A percentile compares a stretch with the other conserved stretches of the same genome.
Conservation (phyloP, 2,329 filamentous ascomycete genomes). For the Talaromyces sp. region DNA sequence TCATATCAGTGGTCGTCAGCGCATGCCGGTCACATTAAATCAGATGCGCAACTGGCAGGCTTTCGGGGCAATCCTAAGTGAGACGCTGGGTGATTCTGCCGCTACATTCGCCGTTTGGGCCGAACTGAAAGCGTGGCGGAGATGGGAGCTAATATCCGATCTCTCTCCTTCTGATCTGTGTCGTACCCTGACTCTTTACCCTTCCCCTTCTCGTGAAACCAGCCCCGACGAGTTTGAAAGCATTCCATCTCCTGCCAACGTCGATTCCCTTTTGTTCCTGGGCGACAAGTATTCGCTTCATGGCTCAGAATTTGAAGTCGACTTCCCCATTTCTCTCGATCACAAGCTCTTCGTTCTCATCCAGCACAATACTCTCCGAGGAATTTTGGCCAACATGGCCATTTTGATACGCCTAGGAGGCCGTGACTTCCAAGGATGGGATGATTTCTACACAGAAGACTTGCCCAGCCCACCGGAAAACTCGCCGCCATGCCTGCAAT, state of each 20-base stretch:
- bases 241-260: neutral
- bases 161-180: neutral
- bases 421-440: constrained; percentile 10
- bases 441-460: constrained; percentile 11
- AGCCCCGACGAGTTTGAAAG: neutral
- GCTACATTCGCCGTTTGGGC: constrained; percentile 9
- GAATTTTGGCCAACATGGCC: constrained; percentile 8
- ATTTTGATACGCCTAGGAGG: constrained; percentile 6
- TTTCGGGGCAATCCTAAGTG: neutral
- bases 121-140: constrained; percentile 7
- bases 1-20: constrained; percentile 11
- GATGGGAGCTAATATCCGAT: constrained; percentile 4
- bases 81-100: neutral
- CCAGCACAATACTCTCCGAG: constrained; percentile 10
- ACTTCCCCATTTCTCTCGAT: constrained; percentile 7
- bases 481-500: neutral
- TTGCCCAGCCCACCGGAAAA: neutral
- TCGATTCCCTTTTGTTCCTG: constrained; percentile 1
- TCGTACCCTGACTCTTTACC: neutral
- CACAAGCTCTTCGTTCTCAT: constrained; percentile 5
- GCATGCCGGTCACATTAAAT: constrained; percentile 7
- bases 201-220: neutral
- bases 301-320: constrained; percentile 3
- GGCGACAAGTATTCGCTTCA: neutral
- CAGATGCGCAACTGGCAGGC: constrained; percentile 3